Evolutionary conservation across 352 stramenopile genomes (phyloP), one percentile per base, ranked within the genome.

Genomic region (Phytophthora pisi): DNA sequence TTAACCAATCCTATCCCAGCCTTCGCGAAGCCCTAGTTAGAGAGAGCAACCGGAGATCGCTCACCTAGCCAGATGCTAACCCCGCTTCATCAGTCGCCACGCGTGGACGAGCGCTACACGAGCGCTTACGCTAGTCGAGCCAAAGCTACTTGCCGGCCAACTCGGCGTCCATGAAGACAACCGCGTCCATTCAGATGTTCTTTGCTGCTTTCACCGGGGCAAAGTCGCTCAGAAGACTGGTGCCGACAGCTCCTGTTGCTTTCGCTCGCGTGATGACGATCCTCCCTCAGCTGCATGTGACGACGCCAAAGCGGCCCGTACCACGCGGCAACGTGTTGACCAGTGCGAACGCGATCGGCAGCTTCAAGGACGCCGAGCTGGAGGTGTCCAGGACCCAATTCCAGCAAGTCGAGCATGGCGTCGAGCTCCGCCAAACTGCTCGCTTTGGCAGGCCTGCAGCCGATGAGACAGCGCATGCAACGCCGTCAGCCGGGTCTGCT

Each of bases 401-500:
- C 46, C 20, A 18, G 46, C 46, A 36, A 34, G 47, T 53, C 47
- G 47, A 34, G 47, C 47, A 20, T 30, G 13, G 47, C 18, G 47
- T 34, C 20, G 13, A 46, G 7, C 13, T n/a, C 38, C 16, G 38
- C 38, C 38, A 16, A 20, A 20, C 3, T 46, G 38, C 38, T 53
- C 47, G 45, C 20, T 30, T 51, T 13, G 45, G 4, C 28, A 5
- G 34, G 3, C 8, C 15, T 10, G 36, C 11, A 38, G 23, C 3
- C 28, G 28, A 61, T 46, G 43, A 53, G 55, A 53, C 55, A 46
- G 55, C 43, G 28, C 28, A 53, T 54, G 42, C 55, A 52, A 62
- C 43, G 38, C 15, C 18, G 36, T 51, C 38, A 20, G 16, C 16
- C 38, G 4, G 38, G 13, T 15, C 34, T 16, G 13, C 38, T 46